These are phyloP conservation scores for Musa acuminata DNA, from an alignment of 176 grass and related monocot species.

Conservation along the genomic window DNA sequence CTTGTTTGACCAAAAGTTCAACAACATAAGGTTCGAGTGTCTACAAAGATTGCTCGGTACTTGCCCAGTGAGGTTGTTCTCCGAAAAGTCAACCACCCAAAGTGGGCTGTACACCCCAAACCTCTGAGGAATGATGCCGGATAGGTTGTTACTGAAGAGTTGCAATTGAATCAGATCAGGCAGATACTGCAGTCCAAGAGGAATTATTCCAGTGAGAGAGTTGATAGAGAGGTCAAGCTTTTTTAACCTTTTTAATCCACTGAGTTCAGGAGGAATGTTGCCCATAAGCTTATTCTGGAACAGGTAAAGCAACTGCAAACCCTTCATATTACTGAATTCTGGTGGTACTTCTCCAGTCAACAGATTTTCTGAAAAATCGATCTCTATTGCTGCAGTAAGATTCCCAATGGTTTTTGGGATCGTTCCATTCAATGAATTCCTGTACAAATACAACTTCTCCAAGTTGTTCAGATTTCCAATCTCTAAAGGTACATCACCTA, in stretches of 20 bases:
- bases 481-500: slow-evolving; percentile 58
- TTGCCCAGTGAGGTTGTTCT: slow-evolving; percentile 72
- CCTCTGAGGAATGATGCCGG: slow-evolving; percentile 67
- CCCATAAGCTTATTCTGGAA: slow-evolving; percentile 91
- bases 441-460: slow-evolving; percentile 70
- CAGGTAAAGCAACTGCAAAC: slow-evolving; percentile 63
- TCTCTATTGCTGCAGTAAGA: slow-evolving; percentile 47
- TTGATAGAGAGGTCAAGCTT: slow-evolving; percentile 98
- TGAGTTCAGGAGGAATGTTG: slow-evolving; percentile 57
- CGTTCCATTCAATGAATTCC: slow-evolving; percentile 74
- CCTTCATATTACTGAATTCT: slow-evolving; percentile 58
- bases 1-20: slow-evolving; percentile 76
- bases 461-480: slow-evolving; percentile 62
- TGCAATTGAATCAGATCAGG: slow-evolving; percentile 65
- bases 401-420: slow-evolving; percentile 72
- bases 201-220: slow-evolving; percentile 66
- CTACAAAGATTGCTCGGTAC: slow-evolving; percentile 75
- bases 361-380: slow-evolving; percentile 94
- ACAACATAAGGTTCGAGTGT: slow-evolving; percentile 82
- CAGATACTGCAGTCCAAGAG: slow-evolving; percentile 73
- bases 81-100: slow-evolving; percentile 97
- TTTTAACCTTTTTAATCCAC: slow-evolving; percentile 57
- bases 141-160: slow-evolving; percentile 77
- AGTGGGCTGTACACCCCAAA: slow-evolving; percentile 74
- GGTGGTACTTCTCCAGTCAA: slow-evolving; percentile 75